Base-by-base conservation (phyloP, 1,284 basidiomycete species). In the Stygiomarasmius scandens region DNA sequence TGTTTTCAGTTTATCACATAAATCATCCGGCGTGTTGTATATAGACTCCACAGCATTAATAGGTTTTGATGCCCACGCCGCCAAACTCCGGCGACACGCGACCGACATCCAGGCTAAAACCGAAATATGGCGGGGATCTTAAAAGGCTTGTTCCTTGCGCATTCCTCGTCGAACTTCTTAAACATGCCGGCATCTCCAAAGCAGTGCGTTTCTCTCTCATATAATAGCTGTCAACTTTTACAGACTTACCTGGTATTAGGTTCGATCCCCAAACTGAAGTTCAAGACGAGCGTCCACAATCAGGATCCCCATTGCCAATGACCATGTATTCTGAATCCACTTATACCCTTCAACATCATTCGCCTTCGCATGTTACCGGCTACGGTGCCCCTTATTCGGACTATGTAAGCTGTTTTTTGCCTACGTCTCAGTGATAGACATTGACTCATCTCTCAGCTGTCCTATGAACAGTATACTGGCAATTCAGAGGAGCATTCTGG, bases 21-120 rank as follows among this genome's bases (percentile, higher is more conserved):
- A 46, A 56, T 32, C 49, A 56, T 54, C 27, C 48, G 53, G 43
- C 51, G n/a, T n/a, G 43, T 57, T 53, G 52, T 49, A 60, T 56
- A 56, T 48, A 51, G 47, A 49, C 55, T 60, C 55, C 58, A 60
- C 58, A 60, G 58, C 58, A 49, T 56, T 50, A 29, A 51, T 52
- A 47, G 50, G 50, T 49, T 52, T 59, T 51, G 50, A 46, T 56
- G 22, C 58, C 54, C 52, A 52, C 55, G 58, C 58, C 58, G 58
- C 52, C 51, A 41, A 60, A 51, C 41, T 60, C 51, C 58, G 55
- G 58, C 44, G 44, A 43, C 55, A 57, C 58, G 58, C 55, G 58
- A 45, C 48, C 51, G 52, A 54, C 49, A 36, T 53, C n/a, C 38
- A 41, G 11, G 8, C 38, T 5, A 14, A 41, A 41, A 19, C 49